A percentile compares a stretch with the other conserved stretches of the same genome.
These are phyloP conservation scores for Pontederia crassipes DNA, from an alignment of 176 grass and related monocot genomes.

Conservation along the genomic window DNA sequence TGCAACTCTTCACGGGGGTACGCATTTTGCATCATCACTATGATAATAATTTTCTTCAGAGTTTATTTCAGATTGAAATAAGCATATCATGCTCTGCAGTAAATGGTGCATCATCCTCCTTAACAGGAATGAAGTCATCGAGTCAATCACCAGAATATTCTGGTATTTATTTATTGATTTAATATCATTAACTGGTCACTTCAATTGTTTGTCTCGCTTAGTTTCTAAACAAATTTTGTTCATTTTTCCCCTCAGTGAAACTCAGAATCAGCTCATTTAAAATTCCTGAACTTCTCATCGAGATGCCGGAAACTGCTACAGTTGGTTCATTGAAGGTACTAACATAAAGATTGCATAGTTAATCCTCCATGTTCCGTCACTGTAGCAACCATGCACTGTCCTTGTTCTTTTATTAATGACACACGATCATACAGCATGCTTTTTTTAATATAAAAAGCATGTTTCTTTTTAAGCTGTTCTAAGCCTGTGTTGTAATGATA, in stretches of 20 bases:
- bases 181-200: background rate
- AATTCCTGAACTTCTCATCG: conserved; percentile 67
- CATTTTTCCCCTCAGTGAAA: conserved; percentile 55
- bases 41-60: background rate
- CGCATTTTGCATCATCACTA: conserved; percentile 1
- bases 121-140: conserved; percentile 29
- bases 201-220: background rate
- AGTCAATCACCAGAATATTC: conserved; percentile 40
- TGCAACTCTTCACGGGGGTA: conserved; percentile 31
- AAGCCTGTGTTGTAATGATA: too few relatives aligned
- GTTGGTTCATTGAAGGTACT: conserved; percentile 77
- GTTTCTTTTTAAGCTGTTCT: too few relatives aligned
- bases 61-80: too few relatives aligned
- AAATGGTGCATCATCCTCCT: conserved; percentile 36
- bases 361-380: conserved; percentile 11
- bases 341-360: conserved; percentile 5
- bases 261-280: conserved; percentile 75
- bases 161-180: conserved; percentile 16
- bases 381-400: background rate
- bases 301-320: conserved; percentile 73
- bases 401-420: background rate
- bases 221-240: conserved; percentile 9
- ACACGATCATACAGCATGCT: too few relatives aligned
- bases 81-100: conserved; percentile 25
- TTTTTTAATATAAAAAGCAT: too few relatives aligned